These are phyloP conservation scores for Talaromyces amestolkiae DNA, from an alignment of 2,329 filamentous ascomycete genomes.

Conservation along the genomic window DNA sequence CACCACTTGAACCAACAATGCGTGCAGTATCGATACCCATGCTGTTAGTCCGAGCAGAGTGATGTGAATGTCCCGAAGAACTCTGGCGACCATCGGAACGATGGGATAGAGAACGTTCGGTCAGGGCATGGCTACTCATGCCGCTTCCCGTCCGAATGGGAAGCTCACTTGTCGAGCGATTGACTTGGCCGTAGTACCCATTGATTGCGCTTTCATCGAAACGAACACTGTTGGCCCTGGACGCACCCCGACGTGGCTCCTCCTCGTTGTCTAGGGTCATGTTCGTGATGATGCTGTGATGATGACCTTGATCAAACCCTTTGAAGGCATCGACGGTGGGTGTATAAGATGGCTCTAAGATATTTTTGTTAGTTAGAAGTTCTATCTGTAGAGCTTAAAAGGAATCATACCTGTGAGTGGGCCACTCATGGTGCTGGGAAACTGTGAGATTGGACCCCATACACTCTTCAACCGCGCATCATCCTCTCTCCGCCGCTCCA, in stretches of 20 bases:
- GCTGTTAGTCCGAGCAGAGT: constrained; percentile 81
- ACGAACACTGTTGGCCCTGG: constrained; percentile 91
- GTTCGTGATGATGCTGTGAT: constrained; percentile 73
- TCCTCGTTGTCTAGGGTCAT: constrained; percentile 85
- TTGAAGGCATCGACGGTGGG: constrained; percentile 83
- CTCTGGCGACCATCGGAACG: constrained; percentile 95
- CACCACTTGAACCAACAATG: constrained; percentile 61
- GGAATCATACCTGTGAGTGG: constrained; percentile 73
- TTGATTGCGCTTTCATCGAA: constrained; percentile 96
- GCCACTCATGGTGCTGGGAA: constrained; percentile 78
- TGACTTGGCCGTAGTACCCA: constrained; percentile 80
- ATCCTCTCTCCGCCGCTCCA: constrained; percentile 63
- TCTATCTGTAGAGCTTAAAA: background rate
- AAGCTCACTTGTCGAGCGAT: constrained; percentile 79
- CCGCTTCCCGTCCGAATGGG: constrained; percentile 75
- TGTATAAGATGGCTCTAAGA: constrained; percentile 71
- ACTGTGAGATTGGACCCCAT: constrained; percentile 81
- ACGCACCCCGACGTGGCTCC: constrained; percentile 78
- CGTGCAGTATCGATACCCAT: constrained; percentile 74
- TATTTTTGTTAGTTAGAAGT: background rate
- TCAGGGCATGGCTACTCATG: constrained; percentile 74
- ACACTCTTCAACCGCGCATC: constrained; percentile 72
- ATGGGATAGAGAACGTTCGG: constrained; percentile 87
- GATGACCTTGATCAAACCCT: constrained; percentile 79
- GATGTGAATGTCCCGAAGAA: constrained; percentile 77